Base-by-base conservation (phyloP, 371 early-diverging fungal species). In the Syncephalis plumigaleata region DNA sequence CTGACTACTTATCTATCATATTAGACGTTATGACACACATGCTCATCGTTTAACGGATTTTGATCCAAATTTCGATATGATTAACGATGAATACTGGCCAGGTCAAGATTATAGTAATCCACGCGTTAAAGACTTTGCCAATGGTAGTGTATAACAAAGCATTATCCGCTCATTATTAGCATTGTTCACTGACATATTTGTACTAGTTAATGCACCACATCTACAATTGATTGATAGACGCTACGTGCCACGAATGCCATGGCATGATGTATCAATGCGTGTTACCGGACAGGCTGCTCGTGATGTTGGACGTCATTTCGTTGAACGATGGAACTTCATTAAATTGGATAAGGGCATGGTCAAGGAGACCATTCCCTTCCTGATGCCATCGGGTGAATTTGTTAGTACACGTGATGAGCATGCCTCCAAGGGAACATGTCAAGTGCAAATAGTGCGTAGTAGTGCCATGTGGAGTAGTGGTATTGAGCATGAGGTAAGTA, bases 21-120 rank as follows among this genome's bases (percentile, higher is more conserved):
- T 16, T 44, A 62, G 92, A 7, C 78, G 95, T 22, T 94, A 75
- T 55, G 92, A 92, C 60, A 79, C 79, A 22, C 75, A 79, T 44
- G 64, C 70, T 3, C 95, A 94, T 58, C 66, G 74, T 2, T 55
- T 89, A 38, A 65, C 77, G n/a, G 91, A 91, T 60, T 74, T 66
- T 49, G 67, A 70, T 39, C 70, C 71, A 7, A 36, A 26, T 9
- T 47, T 55, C 0, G 66, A 65, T 18, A 52, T 58, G 0, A 59
- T 55, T 42, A 56, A 65, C 5, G 57, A 66, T 39, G 60, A 64
- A 42, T 68, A 70, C 24, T 88, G 75, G 59, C 82, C 82, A 15
- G 91, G 91, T 15, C 82, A 79, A 63, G 95, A 94, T 56, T 94
- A 87, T 62, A 80, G 79, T 48, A 94, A 92, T 54, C 87, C 91